These are phyloP conservation scores for Acorus gramineus DNA, from an alignment of 106 monocot species.

Conservation along the genomic window DNA sequence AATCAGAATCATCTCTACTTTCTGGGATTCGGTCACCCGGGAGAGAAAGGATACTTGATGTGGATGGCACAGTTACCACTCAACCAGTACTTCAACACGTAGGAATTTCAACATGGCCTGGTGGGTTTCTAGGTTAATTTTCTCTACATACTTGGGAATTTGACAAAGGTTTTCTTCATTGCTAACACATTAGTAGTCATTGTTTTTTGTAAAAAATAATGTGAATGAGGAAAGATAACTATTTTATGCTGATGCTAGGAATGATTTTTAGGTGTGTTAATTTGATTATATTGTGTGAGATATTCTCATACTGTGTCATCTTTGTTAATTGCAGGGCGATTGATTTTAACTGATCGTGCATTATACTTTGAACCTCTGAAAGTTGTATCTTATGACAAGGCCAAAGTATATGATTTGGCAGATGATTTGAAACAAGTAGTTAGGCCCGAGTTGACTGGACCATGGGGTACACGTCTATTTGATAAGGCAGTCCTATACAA, in stretches of 20 bases:
- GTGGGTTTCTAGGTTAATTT: slow-evolving; percentile 28
- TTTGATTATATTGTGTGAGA: too few species aligned
- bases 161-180: neutral
- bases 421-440: slow-evolving; percentile 85
- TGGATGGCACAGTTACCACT: slow-evolving; percentile 90
- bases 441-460: slow-evolving; percentile 87
- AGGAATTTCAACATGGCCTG: slow-evolving; percentile 93
- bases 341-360: slow-evolving; percentile 82
- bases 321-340: slow-evolving; percentile 52
- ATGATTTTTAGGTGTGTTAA: too few species aligned
- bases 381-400: slow-evolving; percentile 78
- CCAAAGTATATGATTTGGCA: slow-evolving; percentile 86
- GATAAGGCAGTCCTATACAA: slow-evolving; percentile 95
- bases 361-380: slow-evolving; percentile 85
- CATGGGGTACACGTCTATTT: slow-evolving; percentile 96
- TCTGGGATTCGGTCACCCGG: slow-evolving; percentile 41
- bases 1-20: slow-evolving; percentile 84
- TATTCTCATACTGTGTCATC: neutral
- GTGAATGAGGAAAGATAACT: too few species aligned
- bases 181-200: neutral
- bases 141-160: neutral
- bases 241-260: too few species aligned
- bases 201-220: too few species aligned
- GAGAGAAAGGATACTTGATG: slow-evolving; percentile 78
- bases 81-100: slow-evolving; percentile 96